Conservation (phyloP, 2,329 filamentous ascomycete genomes). For the Nannizziopsis arthrosporioides region DNA sequence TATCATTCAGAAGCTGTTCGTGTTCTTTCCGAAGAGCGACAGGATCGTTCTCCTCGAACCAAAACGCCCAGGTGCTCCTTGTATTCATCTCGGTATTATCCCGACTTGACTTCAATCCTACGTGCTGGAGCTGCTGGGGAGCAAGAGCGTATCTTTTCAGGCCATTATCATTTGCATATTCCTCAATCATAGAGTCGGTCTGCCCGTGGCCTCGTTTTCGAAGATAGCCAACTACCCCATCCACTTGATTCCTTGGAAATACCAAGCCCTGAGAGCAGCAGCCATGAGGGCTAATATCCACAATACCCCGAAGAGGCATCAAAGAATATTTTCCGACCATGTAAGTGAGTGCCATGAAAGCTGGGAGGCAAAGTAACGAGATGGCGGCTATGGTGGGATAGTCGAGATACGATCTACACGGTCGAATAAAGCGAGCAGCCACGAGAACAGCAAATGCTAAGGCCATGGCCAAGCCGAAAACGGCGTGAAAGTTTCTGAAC, state of each 20-base stretch:
- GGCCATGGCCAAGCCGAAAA: constrained; percentile 16
- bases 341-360: constrained; percentile 18
- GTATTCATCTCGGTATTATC: constrained; percentile 21
- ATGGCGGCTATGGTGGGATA: constrained; percentile 16
- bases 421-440: constrained; percentile 13
- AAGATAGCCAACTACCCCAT: constrained; percentile 16
- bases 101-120: constrained; percentile 23
- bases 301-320: constrained; percentile 18
- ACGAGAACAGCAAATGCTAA: constrained; percentile 7
- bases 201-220: constrained; percentile 15
- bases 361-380: constrained; percentile 17
- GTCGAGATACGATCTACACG: constrained; percentile 14
- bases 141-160: constrained; percentile 28
- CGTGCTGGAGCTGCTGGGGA: constrained; percentile 22
- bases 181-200: constrained; percentile 22
- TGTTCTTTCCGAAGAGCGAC: constrained; percentile 16
- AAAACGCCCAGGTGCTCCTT: constrained; percentile 23
- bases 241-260: constrained; percentile 20
- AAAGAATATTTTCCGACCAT: constrained; percentile 23
- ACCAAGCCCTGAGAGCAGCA: constrained; percentile 28
- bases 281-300: constrained; percentile 21
- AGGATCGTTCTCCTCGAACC: constrained; percentile 21
- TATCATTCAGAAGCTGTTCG: constrained; percentile 9
- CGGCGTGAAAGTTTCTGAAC: constrained; percentile 19
- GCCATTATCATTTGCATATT: constrained; percentile 17